Evolutionary conservation across 2,329 filamentous ascomycete species (phyloP), one percentile per base, ranked within the genome.

Genomic region (Scolecobasidium constrictum): DNA sequence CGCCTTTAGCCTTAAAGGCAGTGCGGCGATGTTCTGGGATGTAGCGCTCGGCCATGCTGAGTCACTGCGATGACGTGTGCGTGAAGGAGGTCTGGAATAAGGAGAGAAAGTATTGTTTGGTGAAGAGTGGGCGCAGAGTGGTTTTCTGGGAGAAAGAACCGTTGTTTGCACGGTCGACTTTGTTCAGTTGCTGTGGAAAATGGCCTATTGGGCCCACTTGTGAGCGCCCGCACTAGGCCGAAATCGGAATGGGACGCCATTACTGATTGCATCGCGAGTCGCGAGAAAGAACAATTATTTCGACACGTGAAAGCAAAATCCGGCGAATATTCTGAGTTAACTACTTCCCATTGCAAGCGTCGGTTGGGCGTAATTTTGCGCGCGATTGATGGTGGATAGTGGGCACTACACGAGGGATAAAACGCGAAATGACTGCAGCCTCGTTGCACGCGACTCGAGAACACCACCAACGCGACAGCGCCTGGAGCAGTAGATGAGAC

Each of bases 1-100:
- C 86, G 69, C 86, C 90, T 78, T 95, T 95, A 44, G 92, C 92
- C 83, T 98, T 98, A 81, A 94, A 98, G 72, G 94, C 88, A 53
- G 86, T 95, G 63, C 92, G 88, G 66, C 92, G 87, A 75, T 98
- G 92, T 73, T 98, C 92, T 65, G 92, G 92, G 61, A 98, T 98
- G 73, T 95, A 98, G 60, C 92, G 86, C 67, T 98, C 92, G 66
- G 92, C 84, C 92, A 98, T 98, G 70, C 57, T 81, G 57, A 51
- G 28, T 17, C 7, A 17, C 7, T 17, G 17, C 11, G 20, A n/a
- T 38, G 39, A 16, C 9, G 39, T 38, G 39, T 9, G 9, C 11
- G 9, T 35, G 37, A 17, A 7, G 37, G 37, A 11, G 9, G 37
- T 31, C 9, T 12, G 13, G 37, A 31, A 31, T 9, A 15, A 31